Conservation (phyloP, 2,329 filamentous ascomycete genomes). For the Aspergillus candidus region DNA sequence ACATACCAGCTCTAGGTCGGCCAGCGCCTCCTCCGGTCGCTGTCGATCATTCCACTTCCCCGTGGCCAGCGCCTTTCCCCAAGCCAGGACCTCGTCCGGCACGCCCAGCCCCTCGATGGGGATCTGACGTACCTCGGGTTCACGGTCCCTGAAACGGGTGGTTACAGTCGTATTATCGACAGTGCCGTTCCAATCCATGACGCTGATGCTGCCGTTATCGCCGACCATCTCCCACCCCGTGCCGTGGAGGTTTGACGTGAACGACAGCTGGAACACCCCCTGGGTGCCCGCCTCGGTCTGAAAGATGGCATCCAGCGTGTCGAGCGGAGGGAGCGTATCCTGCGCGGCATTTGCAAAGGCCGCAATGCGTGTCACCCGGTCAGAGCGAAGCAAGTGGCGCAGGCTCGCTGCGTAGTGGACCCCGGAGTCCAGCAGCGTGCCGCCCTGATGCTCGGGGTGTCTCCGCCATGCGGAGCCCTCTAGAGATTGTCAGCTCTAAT, state of each 20-base stretch:
- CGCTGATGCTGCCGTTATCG: slow-evolving; percentile 37
- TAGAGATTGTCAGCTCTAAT: no score
- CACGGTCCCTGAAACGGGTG: neutral
- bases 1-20: slow-evolving; percentile 13
- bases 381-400: slow-evolving; percentile 46
- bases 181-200: slow-evolving; percentile 6
- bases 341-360: slow-evolving; percentile 53
- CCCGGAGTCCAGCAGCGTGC: slow-evolving; percentile 69
- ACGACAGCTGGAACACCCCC: slow-evolving; percentile 54
- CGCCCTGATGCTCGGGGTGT: slow-evolving; percentile 64
- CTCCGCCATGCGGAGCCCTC: slow-evolving; percentile 57
- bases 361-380: slow-evolving; percentile 44
- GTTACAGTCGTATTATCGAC: neutral
- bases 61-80: slow-evolving; percentile 5
- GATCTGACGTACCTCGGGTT: slow-evolving; percentile 3
- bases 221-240: slow-evolving; percentile 8
- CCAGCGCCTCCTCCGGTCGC: slow-evolving; percentile 11
- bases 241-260: slow-evolving; percentile 34
- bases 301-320: slow-evolving; percentile 58
- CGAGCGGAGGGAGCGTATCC: slow-evolving; percentile 56
- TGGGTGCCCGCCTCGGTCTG: slow-evolving; percentile 49
- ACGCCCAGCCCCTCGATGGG: slow-evolving; percentile 3
- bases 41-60: slow-evolving; percentile 7
- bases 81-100: slow-evolving; percentile 5
- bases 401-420: slow-evolving; percentile 65